A percentile compares a stretch with the other conserved stretches of the same genome.
These are phyloP conservation scores for Geosmithia putterillii DNA, from an alignment of 2,329 filamentous ascomycete species.

Conservation along the genomic window DNA sequence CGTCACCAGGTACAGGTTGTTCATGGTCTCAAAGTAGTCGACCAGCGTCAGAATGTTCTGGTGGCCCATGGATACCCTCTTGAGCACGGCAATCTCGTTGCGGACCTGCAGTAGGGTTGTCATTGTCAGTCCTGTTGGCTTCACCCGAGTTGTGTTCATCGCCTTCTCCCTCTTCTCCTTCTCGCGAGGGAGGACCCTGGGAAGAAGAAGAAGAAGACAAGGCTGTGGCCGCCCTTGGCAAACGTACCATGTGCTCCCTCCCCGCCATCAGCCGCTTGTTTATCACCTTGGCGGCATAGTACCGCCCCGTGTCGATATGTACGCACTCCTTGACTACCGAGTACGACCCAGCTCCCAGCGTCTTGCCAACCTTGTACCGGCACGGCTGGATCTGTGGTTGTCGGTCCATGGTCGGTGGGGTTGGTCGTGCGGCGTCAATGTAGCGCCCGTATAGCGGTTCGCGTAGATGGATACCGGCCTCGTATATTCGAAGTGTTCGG, in stretches of 20 bases:
- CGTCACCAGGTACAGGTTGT: conserved; percentile 96
- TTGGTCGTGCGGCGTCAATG: no score
- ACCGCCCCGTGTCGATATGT: conserved; percentile 92
- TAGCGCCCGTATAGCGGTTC: no score
- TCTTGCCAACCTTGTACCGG: conserved; percentile 98
- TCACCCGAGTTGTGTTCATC: no score
- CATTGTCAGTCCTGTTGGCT: conserved; percentile 7
- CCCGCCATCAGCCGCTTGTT: conserved; percentile 98
- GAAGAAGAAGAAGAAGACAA: neutral
- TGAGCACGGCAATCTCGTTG: conserved; percentile 95
- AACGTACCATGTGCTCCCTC: conserved; percentile 84
- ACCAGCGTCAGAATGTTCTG: conserved; percentile 96
- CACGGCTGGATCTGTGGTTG: conserved; percentile 76
- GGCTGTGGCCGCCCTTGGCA: no score
- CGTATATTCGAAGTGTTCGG: no score
- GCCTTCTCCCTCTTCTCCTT: no score
- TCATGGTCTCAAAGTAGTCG: conserved; percentile 99
- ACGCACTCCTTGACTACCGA: conserved; percentile 98
- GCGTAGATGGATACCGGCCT: no score
- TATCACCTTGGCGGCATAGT: conserved; percentile 98
- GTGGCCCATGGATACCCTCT: conserved; percentile 97
- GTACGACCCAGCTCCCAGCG: conserved; percentile 89
- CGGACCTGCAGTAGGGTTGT: conserved; percentile 70
- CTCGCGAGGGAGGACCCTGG: neutral
- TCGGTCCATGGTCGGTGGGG: no score